Evolutionary conservation across 495 filamentous ascomycete species (phyloP).

Genomic region (Cenococcum geophilum): DNA sequence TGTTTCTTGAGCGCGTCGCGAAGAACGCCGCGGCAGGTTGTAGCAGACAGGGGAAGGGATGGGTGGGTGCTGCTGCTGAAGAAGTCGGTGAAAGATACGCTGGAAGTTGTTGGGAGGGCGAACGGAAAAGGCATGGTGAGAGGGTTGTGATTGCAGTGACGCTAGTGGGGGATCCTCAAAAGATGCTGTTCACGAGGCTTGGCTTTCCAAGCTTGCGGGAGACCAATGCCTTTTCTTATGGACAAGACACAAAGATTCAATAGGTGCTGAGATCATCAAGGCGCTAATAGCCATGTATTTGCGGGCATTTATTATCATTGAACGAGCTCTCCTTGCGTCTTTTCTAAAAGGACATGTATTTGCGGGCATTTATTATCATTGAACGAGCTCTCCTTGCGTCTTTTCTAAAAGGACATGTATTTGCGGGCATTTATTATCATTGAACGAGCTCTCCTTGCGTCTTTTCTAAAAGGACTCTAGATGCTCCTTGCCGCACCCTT

Average conservation of each 20-base stretch:
- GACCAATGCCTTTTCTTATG: neutral
- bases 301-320: neutral
- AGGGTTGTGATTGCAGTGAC: neutral
- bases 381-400: neutral
- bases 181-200: neutral
- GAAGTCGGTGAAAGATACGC: conserved; percentile 67
- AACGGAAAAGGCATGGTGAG: conserved; percentile 77
- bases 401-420: neutral
- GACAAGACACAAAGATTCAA: neutral
- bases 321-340: neutral
- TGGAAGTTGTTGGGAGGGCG: conserved; percentile 74
- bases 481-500: neutral
- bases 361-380: neutral
- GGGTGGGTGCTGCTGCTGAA: conserved; percentile 65
- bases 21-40: conserved; percentile 70
- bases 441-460: neutral
- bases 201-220: neutral
- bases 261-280: no score
- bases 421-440: neutral
- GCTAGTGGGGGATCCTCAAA: neutral
- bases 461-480: neutral
- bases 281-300: neutral
- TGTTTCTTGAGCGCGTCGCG: conserved; percentile 72
- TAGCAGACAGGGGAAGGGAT: conserved; percentile 69
- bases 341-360: neutral